These are phyloP conservation scores for Apiotrichum laibachii DNA, from an alignment of 1,284 basidiomycete species.

Conservation along the genomic window DNA sequence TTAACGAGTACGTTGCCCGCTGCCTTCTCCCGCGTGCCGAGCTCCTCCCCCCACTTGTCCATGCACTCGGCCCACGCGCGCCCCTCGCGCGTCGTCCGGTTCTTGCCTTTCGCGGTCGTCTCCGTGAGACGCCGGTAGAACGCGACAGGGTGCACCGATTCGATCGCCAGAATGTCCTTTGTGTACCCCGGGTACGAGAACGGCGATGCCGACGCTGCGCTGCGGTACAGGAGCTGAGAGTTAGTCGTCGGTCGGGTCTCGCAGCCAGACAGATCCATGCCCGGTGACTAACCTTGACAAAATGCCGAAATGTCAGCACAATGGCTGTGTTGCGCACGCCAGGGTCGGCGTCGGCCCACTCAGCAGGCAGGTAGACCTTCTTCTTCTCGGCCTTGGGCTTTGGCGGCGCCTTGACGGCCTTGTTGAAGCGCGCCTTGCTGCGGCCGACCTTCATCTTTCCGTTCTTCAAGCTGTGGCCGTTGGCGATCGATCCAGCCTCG, in stretches of 20 bases:
- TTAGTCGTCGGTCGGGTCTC: not conserved
- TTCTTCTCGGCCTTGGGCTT: constrained; percentile 20
- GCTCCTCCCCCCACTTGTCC: constrained; percentile 51
- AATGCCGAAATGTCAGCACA: constrained; percentile 50
- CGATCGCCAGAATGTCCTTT: constrained; percentile 42
- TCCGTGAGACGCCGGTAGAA: constrained; percentile 49
- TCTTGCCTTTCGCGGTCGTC: constrained; percentile 32
- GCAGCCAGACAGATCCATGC: not conserved
- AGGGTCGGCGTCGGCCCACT: constrained; percentile 46
- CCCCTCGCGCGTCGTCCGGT: constrained; percentile 19
- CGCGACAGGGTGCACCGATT: constrained; percentile 46
- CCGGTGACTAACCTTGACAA: constrained; percentile 44
- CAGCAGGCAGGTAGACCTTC: constrained; percentile 42
- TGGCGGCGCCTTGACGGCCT: constrained; percentile 23
- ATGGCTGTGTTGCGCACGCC: constrained; percentile 47
- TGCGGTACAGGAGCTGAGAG: constrained; percentile 45
- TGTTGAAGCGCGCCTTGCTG: constrained; percentile 23
- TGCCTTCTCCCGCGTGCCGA: constrained; percentile 48
- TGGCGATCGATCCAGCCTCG: constrained; percentile 8
- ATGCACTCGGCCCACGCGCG: constrained; percentile 49
- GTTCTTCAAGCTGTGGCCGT: constrained; percentile 24
- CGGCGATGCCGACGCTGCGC: constrained; percentile 44
- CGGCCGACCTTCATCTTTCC: constrained; percentile 19
- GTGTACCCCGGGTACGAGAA: constrained; percentile 47
- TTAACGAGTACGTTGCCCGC: constrained; percentile 48